Evolutionary conservation across 306 rosid genomes (phyloP).

Genomic region (Argentina anserina): DNA sequence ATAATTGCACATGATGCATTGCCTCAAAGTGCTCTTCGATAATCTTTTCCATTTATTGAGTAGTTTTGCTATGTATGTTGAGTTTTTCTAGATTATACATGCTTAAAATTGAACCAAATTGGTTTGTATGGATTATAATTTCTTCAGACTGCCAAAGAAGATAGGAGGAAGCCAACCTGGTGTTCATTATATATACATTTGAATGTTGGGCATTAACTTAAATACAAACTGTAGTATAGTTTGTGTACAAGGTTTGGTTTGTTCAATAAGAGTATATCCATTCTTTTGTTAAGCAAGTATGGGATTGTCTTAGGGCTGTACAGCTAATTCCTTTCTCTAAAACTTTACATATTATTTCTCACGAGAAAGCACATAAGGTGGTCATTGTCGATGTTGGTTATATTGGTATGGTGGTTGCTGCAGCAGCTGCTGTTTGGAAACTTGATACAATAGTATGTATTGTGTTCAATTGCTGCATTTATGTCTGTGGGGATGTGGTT

Average conservation of each 20-base stretch:
- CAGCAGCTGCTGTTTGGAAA: slow-evolving; percentile 90
- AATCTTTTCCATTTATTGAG: slow-evolving; percentile 14
- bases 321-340: not conserved
- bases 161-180: slow-evolving; percentile 86
- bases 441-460: slow-evolving; percentile 83
- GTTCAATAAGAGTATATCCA: not conserved
- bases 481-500: not conserved
- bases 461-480: slow-evolving; percentile 14
- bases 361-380: slow-evolving; percentile 74
- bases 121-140: slow-evolving; percentile 22
- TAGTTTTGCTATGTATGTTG: not conserved
- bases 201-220: not conserved
- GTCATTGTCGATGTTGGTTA: slow-evolving; percentile 95
- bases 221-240: not conserved
- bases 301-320: not conserved
- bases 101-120: slow-evolving; percentile 14
- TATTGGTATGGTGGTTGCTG: slow-evolving; percentile 97
- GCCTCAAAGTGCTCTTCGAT: slow-evolving; percentile 59
- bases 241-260: not conserved
- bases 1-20: slow-evolving; percentile 82
- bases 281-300: not conserved
- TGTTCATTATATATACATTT: slow-evolving; percentile 53
- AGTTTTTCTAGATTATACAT: slow-evolving; percentile 10
- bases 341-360: slow-evolving; percentile 16
- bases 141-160: slow-evolving; percentile 73